A percentile compares a stretch with the other conserved stretches of the same genome.
phyloP scores from a whole-genome alignment of 495 filamentous ascomycete species.

The Podospora sp. region DNA sequence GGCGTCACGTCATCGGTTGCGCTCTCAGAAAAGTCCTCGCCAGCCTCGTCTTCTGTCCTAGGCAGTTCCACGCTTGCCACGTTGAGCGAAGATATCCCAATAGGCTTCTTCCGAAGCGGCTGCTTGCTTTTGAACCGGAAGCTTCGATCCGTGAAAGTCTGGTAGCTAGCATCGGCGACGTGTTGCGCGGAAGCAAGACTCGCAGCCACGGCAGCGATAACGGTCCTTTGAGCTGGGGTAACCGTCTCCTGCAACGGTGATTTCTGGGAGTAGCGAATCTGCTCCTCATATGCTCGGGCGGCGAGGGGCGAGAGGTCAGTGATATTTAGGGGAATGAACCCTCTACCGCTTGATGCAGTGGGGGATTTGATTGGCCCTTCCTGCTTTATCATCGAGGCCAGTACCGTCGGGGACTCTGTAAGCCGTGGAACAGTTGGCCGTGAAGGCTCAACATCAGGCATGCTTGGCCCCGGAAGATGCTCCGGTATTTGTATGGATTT shows the following conservation, averaged over 20 bases:
- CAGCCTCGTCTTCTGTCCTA: neutral
- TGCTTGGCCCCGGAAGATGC: neutral
- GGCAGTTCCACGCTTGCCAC: neutral
- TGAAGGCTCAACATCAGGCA: neutral
- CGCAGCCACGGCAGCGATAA: neutral
- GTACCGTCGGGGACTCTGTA: neutral
- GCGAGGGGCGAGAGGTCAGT: neutral
- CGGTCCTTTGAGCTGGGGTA: neutral
- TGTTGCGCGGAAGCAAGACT: constrained; percentile 16
- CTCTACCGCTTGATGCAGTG: neutral
- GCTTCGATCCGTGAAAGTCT: constrained; percentile 31
- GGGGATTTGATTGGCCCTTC: neutral
- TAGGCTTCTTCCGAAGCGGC: constrained; percentile 8
- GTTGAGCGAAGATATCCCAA: neutral
- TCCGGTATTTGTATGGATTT: neutral
- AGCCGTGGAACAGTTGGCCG: neutral
- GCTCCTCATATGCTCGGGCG: neutral
- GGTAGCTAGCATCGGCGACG: constrained; percentile 26
- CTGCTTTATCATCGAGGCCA: neutral
- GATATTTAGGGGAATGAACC: neutral
- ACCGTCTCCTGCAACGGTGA: neutral
- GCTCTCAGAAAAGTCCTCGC: neutral
- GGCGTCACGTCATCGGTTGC: neutral
- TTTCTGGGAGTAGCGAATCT: neutral
- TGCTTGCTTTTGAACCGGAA: constrained; percentile 31